Percentiles rank a stretch among this genome's conserved stretches.
Conservation (phyloP, 2,329 filamentous ascomycete genomes). For the Aureobasidium sp. region DNA sequence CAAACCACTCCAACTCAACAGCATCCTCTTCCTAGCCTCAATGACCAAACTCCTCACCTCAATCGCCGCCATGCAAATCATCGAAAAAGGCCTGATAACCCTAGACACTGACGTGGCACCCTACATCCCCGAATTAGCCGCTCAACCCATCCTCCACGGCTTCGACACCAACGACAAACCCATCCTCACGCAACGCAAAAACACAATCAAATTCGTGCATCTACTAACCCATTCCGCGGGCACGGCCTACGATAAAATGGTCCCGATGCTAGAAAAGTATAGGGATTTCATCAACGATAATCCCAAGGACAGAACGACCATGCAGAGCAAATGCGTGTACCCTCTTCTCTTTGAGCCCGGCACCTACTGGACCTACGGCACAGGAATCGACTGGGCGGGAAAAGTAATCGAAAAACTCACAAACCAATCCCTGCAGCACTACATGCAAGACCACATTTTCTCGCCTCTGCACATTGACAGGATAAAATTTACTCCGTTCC, state of each 20-base stretch:
- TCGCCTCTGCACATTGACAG: conserved; percentile 36
- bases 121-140: conserved; percentile 43
- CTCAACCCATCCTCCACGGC: conserved; percentile 42
- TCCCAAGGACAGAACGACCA: conserved; percentile 23
- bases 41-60: conserved; percentile 43
- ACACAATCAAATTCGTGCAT: conserved; percentile 44
- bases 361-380: conserved; percentile 44
- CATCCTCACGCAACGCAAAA: conserved; percentile 27
- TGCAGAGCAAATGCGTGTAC: conserved; percentile 33
- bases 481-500: conserved; percentile 27
- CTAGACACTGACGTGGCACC: conserved; percentile 42
- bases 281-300: background rate
- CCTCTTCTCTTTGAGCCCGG: conserved; percentile 49
- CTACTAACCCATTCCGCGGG: conserved; percentile 49
- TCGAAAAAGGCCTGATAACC: conserved; percentile 45
- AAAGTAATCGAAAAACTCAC: conserved; percentile 45
- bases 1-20: conserved; percentile 25
- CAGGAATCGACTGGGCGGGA: conserved; percentile 48
- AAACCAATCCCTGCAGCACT: conserved; percentile 36
- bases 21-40: conserved; percentile 28
- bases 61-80: conserved; percentile 48
- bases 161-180: conserved; percentile 38
- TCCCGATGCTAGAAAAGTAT: conserved; percentile 22
- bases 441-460: conserved; percentile 41
- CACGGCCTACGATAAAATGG: conserved; percentile 39